Percentiles rank a stretch among this genome's conserved stretches.
Evolutionary conservation across 805 yeast genomes (phyloP).

Genomic region (Lipomyces orientalis): DNA sequence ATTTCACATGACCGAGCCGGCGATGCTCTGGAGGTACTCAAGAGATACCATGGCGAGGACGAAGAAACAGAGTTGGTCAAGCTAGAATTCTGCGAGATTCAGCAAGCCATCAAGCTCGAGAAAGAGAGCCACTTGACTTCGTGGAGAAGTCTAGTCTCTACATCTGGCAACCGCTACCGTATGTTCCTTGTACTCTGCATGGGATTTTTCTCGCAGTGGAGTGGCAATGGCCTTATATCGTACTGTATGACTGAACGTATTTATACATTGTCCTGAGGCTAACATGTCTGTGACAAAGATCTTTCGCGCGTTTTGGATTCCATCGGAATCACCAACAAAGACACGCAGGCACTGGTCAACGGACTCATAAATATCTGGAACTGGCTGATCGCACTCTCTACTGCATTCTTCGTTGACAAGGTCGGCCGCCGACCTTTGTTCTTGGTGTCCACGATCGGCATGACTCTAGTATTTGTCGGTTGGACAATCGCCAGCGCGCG

Average conservation of each 20-base stretch:
- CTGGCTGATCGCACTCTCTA: slow-evolving; percentile 47
- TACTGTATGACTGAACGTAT: slow-evolving; percentile 44
- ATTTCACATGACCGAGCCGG: slow-evolving; percentile 51
- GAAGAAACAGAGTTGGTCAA: slow-evolving; percentile 41
- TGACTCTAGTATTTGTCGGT: slow-evolving; percentile 46
- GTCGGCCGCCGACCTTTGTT: slow-evolving; percentile 29
- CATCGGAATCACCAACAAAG: slow-evolving; percentile 59
- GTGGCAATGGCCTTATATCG: slow-evolving; percentile 59
- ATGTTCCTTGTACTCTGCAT: slow-evolving; percentile 46
- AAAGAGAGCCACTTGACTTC: slow-evolving; percentile 37
- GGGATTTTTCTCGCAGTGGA: slow-evolving; percentile 51
- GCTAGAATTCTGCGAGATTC: slow-evolving; percentile 27
- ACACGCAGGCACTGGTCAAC: slow-evolving; percentile 55
- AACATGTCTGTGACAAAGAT: slow-evolving; percentile 36
- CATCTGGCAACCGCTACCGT: slow-evolving; percentile 52
- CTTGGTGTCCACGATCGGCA: slow-evolving; percentile 45
- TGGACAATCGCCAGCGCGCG: slow-evolving; percentile 22
- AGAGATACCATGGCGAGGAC: slow-evolving; percentile 52
- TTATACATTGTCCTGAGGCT: neutral
- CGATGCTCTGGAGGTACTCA: slow-evolving; percentile 52
- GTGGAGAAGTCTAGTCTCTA: slow-evolving; percentile 34
- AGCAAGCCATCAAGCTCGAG: slow-evolving; percentile 16
- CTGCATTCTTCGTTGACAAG: slow-evolving; percentile 43
- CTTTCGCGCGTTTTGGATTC: slow-evolving; percentile 56
- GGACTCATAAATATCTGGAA: slow-evolving; percentile 58